These are phyloP conservation scores for Blepharisma stoltei DNA, from an alignment of 73 alveolate genomes.

Conservation along the genomic window DNA sequence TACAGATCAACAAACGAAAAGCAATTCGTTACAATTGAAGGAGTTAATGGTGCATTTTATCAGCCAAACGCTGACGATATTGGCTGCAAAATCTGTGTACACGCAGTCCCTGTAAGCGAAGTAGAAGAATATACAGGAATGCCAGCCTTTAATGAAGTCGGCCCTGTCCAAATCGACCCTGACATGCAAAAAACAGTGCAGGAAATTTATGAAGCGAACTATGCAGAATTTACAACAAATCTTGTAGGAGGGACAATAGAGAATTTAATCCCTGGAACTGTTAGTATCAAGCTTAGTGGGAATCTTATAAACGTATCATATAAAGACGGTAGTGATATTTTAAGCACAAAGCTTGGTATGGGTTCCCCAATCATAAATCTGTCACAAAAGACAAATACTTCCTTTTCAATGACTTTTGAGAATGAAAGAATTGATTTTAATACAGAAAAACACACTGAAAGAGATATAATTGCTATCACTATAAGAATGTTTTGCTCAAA, in stretches of 20 bases:
- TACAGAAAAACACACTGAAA: not conserved
- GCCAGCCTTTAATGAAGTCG: conserved; percentile 71
- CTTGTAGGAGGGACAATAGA: not conserved
- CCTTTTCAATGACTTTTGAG: not conserved
- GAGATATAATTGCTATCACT: not conserved
- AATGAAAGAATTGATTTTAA: not conserved
- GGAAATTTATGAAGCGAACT: not conserved
- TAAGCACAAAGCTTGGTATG: no score
- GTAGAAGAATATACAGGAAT: conserved; percentile 67
- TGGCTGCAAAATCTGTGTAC: conserved; percentile 55
- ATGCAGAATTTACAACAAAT: conserved; percentile 6
- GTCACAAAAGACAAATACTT: not conserved
- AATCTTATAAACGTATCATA: not conserved
- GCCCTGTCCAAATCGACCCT: conserved; percentile 56
- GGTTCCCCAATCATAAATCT: no score
- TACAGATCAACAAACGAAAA: conserved; percentile 40
- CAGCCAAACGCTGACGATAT: conserved; percentile 70
- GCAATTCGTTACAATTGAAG: conserved; percentile 48
- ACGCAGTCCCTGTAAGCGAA: conserved; percentile 69
- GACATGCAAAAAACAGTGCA: conserved; percentile 39
- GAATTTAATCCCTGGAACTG: not conserved
- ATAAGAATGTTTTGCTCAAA: conserved; percentile 17
- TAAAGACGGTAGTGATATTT: no score
- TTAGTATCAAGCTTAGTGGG: not conserved
- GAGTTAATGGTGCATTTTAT: conserved; percentile 46